These are phyloP conservation scores for Paramecium tetraurelia DNA, from an alignment of 73 alveolate species.

Conservation along the genomic window DNA sequence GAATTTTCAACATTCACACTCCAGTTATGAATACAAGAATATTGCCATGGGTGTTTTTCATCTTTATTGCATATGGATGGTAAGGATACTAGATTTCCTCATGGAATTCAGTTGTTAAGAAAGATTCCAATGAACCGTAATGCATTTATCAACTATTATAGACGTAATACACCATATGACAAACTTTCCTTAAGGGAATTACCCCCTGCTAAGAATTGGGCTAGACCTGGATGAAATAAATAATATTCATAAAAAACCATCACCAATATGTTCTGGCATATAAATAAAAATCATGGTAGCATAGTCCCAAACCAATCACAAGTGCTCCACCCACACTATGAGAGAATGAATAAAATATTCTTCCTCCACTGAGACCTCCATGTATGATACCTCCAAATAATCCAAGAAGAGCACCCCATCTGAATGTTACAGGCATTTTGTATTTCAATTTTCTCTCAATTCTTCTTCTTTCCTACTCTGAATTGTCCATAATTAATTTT, in stretches of 20 bases:
- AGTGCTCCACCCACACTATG: not conserved
- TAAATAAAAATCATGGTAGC: constrained; percentile 42
- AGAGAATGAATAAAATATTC: not conserved
- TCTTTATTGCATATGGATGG: constrained; percentile 3
- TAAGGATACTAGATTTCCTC: not conserved
- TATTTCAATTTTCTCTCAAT: constrained; percentile 3
- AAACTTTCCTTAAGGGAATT: constrained; percentile 38
- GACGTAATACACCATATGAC: constrained; percentile 29
- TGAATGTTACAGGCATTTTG: constrained; percentile 25
- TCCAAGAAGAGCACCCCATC: constrained; percentile 46
- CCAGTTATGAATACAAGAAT: constrained; percentile 39
- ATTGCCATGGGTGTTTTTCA: not conserved
- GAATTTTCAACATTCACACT: constrained; percentile 40
- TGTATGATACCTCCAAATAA: constrained; percentile 25
- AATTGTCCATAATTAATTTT: not conserved
- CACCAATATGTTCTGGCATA: constrained; percentile 28
- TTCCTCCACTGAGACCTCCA: constrained; percentile 32
- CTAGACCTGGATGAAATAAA: constrained; percentile 19
- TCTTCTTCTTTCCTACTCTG: not conserved
- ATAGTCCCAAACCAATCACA: not conserved
- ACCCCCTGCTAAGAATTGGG: constrained; percentile 12
- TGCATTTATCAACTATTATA: not conserved
- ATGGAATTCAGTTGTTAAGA: not conserved
- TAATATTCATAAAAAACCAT: not conserved
- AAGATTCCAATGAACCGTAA: constrained; percentile 32